Evolutionary conservation across 2,329 filamentous ascomycete species (phyloP).

Genomic region (Metarhizium album): DNA sequence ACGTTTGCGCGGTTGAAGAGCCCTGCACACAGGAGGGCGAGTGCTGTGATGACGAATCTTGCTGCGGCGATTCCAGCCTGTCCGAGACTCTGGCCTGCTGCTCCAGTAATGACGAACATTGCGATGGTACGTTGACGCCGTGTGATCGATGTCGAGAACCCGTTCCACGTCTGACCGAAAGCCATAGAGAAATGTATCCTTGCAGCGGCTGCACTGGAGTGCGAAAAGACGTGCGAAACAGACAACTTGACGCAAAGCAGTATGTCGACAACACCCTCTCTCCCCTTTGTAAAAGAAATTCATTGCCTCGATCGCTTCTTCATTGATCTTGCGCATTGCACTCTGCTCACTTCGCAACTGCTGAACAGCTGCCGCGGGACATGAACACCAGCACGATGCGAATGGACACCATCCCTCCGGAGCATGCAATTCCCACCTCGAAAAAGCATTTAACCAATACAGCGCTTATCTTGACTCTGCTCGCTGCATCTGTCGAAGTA

Average conservation of each 20-base stretch:
- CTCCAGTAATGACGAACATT: constrained; percentile 15
- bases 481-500: constrained; percentile 26
- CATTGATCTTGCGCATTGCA: not conserved
- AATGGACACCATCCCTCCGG: constrained; percentile 14
- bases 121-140: constrained; percentile 12
- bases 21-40: constrained; percentile 3
- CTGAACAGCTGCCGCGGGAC: constrained; percentile 11
- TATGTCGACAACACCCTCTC: constrained; percentile 8
- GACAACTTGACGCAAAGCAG: constrained; percentile 12
- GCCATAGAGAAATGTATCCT: constrained; percentile 20
- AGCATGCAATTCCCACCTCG: constrained; percentile 22
- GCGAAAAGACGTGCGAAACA: constrained; percentile 18
- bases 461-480: constrained; percentile 24
- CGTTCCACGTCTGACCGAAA: constrained; percentile 3
- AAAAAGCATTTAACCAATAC: constrained; percentile 23
- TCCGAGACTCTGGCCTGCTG: constrained; percentile 15
- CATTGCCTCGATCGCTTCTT: not conserved
- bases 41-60: constrained; percentile 10
- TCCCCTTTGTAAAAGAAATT: not conserved
- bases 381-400: constrained; percentile 18
- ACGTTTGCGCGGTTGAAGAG: not conserved
- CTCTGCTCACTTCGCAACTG: constrained; percentile 7
- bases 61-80: constrained; percentile 10
- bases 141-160: not conserved
- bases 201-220: constrained; percentile 19